Evolutionary conservation across 1,284 basidiomycete species (phyloP).

Genomic region (Naganishia sp.): DNA sequence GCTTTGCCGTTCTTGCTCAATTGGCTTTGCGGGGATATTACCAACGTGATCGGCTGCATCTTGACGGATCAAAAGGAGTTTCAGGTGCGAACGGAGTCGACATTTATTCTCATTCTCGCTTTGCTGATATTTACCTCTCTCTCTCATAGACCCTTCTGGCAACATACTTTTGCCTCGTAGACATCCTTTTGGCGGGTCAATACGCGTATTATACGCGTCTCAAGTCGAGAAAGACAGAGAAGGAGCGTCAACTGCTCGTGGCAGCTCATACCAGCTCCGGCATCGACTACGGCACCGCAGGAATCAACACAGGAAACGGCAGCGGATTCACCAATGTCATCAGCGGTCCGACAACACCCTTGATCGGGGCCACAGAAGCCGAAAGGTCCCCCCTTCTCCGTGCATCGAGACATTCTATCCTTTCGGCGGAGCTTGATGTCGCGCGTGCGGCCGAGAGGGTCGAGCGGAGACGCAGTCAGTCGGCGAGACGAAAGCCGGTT

Average conservation of each 20-base stretch:
- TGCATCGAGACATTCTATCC: constrained; percentile 32
- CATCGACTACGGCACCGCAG: constrained; percentile 13
- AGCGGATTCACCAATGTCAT: not conserved
- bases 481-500: constrained; percentile 4
- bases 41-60: constrained; percentile 82
- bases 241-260: constrained; percentile 1
- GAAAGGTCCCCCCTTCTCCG: constrained; percentile 35
- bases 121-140: constrained; percentile 29
- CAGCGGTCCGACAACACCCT: constrained; percentile 30
- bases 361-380: constrained; percentile 28
- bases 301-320: constrained; percentile 1
- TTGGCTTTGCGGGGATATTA: constrained; percentile 85
- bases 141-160: constrained; percentile 75
- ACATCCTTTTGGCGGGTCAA: constrained; percentile 70
- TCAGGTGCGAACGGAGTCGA: constrained; percentile 62
- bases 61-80: constrained; percentile 91
- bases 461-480: constrained; percentile 34
- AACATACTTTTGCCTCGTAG: constrained; percentile 79
- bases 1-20: constrained; percentile 85
- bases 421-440: constrained; percentile 47
- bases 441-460: constrained; percentile 53
- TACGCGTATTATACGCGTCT: constrained; percentile 68
- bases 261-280: not conserved
- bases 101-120: not conserved
- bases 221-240: not conserved